Percentiles rank a stretch among this genome's conserved stretches.
Evolutionary conservation across 768 basidiomycete genomes (phyloP).

Genomic region (Boletellus sp.): DNA sequence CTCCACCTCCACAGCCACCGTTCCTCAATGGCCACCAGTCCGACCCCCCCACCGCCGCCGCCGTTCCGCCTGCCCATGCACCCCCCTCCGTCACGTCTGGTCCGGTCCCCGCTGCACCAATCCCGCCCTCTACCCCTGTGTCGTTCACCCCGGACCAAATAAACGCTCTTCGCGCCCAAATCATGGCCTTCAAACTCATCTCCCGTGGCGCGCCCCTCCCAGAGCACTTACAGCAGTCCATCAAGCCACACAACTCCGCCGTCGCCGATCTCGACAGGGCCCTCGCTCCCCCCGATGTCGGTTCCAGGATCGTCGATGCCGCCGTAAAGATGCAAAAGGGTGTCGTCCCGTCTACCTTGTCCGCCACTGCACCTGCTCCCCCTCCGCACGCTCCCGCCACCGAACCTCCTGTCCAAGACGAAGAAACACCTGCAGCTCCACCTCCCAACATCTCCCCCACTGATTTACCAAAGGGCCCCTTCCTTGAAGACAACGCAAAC

Average conservation of each 20-base stretch:
- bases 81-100: constrained; percentile 44
- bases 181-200: constrained; percentile 76
- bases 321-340: constrained; percentile 72
- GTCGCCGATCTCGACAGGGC: constrained; percentile 63
- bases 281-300: constrained; percentile 56
- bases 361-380: constrained; percentile 26
- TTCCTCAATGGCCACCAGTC: constrained; percentile 44
- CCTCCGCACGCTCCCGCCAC: constrained; percentile 14
- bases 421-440: constrained; percentile 42
- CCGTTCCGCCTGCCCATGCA: constrained; percentile 33
- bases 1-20: constrained; percentile 30
- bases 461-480: constrained; percentile 68
- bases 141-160: constrained; percentile 79
- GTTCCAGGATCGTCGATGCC: constrained; percentile 64
- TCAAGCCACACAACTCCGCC: constrained; percentile 60
- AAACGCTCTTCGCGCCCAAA: constrained; percentile 72
- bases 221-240: constrained; percentile 64
- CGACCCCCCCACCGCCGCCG: constrained; percentile 5
- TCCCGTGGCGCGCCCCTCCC: constrained; percentile 63
- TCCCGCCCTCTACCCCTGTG: constrained; percentile 66
- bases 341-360: constrained; percentile 22
- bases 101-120: constrained; percentile 47
- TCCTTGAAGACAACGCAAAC: constrained; percentile 73
- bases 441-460: constrained; percentile 44
- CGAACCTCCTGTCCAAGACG: constrained; percentile 47